A percentile compares a stretch with the other conserved stretches of the same genome.
Evolutionary conservation across 1,139 yeast species (phyloP).

Genomic region (Hyphopichia buzzinii): DNA sequence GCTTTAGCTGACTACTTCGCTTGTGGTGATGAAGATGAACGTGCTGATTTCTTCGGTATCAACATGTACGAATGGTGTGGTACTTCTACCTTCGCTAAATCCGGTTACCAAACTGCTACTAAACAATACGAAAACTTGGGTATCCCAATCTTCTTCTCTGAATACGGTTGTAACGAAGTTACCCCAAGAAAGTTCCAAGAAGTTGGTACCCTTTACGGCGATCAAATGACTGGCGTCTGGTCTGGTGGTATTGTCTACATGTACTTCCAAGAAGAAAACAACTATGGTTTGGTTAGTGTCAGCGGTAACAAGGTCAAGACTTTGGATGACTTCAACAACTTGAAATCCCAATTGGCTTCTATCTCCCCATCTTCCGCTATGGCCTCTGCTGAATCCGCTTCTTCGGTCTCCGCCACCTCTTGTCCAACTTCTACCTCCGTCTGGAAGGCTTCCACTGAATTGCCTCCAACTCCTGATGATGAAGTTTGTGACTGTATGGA

Average conservation of each 20-base stretch:
- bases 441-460: conserved; percentile 39
- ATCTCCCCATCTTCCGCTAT: conserved; percentile 35
- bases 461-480: conserved; percentile 48
- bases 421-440: conserved; percentile 38
- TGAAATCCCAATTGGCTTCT: conserved; percentile 57
- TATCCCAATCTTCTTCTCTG: conserved; percentile 83
- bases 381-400: conserved; percentile 21
- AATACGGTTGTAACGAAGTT: conserved; percentile 72
- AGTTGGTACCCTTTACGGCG: conserved; percentile 50
- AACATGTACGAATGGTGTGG: conserved; percentile 95
- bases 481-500: conserved; percentile 38
- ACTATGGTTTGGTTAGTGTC: conserved; percentile 74
- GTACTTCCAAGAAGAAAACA: conserved; percentile 80
- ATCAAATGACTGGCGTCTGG: conserved; percentile 62
- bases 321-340: conserved; percentile 45
- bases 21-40: conserved; percentile 63
- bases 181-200: conserved; percentile 65
- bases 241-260: conserved; percentile 90
- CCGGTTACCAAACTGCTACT: conserved; percentile 70
- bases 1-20: conserved; percentile 81
- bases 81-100: conserved; percentile 58
- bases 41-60: conserved; percentile 88
- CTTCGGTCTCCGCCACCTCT: conserved; percentile 24
- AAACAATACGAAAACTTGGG: conserved; percentile 60
- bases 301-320: conserved; percentile 35